Conservation (phyloP, 2,329 filamentous ascomycete species). For the Mollisia scopiformis region DNA sequence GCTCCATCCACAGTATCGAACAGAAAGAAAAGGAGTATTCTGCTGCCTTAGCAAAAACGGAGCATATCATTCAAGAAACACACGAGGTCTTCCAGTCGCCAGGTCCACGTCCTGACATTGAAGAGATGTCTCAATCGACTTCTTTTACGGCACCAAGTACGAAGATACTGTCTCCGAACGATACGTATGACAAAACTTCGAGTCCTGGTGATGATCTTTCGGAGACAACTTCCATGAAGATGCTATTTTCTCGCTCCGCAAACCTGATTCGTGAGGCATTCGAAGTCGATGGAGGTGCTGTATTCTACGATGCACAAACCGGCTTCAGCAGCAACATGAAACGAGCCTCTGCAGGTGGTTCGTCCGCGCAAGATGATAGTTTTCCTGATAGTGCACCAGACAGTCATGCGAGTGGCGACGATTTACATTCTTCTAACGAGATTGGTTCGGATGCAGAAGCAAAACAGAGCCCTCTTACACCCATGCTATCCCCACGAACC, state of each 20-base stretch:
- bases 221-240: conserved; percentile 31
- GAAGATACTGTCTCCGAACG: conserved; percentile 24
- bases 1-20: conserved; percentile 19
- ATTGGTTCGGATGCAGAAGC: conserved; percentile 2
- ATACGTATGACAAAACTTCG: conserved; percentile 7
- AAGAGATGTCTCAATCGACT: conserved; percentile 12
- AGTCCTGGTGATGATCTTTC: conserved; percentile 26
- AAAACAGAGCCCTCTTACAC: background rate
- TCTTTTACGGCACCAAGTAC: conserved; percentile 23
- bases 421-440: conserved; percentile 11
- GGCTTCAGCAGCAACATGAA: conserved; percentile 28
- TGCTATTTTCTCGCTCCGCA: conserved; percentile 36
- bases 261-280: conserved; percentile 38
- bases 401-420: conserved; percentile 23
- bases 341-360: background rate
- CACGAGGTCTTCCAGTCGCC: background rate
- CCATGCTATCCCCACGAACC: background rate
- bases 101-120: conserved; percentile 18
- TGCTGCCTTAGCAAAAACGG: conserved; percentile 20
- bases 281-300: conserved; percentile 37
- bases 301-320: conserved; percentile 38
- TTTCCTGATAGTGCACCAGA: conserved; percentile 16
- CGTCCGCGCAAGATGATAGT: conserved; percentile 6
- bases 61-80: conserved; percentile 18
- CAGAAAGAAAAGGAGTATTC: conserved; percentile 33